A percentile compares a stretch with the other conserved stretches of the same genome.
Evolutionary conservation across 164 flowering plant genomes (phyloP).

Genomic region (Paratinospora sagittata): DNA sequence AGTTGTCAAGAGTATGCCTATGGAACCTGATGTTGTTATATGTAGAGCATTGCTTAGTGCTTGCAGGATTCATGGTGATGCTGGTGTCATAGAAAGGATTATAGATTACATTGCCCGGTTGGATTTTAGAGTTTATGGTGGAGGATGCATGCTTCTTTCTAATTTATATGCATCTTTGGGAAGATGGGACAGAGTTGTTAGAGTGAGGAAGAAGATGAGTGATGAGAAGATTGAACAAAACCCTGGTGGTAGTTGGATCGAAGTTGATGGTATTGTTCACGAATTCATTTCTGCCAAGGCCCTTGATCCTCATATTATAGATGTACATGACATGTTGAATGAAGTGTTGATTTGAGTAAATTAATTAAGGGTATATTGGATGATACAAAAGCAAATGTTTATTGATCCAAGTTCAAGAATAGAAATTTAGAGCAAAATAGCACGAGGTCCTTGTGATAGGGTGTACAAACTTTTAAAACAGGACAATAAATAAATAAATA

Average conservation of each 20-base stretch:
- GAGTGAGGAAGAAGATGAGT: constrained; percentile 16
- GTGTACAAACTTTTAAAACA: too few relatives aligned
- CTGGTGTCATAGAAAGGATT: constrained; percentile 30
- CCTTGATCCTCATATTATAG: too few relatives aligned
- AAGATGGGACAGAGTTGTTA: constrained; percentile 16
- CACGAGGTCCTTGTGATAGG: too few relatives aligned
- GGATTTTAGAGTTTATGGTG: constrained; percentile 17
- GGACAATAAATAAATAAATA: too few relatives aligned
- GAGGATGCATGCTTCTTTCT: constrained; percentile 42
- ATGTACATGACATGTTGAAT: too few relatives aligned
- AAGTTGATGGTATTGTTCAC: constrained; percentile 17
- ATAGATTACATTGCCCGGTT: constrained; percentile 23
- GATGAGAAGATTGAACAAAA: constrained; percentile 8
- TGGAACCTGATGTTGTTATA: constrained; percentile 42
- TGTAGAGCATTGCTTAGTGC: constrained; percentile 55
- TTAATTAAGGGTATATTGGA: too few relatives aligned
- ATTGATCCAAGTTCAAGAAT: too few relatives aligned
- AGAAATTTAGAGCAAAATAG: too few relatives aligned
- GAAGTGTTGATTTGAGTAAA: too few relatives aligned
- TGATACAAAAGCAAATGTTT: too few relatives aligned
- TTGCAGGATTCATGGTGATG: constrained; percentile 41
- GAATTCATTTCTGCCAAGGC: constrained; percentile 14
- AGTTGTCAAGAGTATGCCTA: constrained; percentile 37
- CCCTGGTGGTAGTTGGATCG: constrained; percentile 26
- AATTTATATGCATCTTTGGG: constrained; percentile 39